Evolutionary conservation across 1,284 basidiomycete species (phyloP).

Genomic region (Butyriboletus regius): DNA sequence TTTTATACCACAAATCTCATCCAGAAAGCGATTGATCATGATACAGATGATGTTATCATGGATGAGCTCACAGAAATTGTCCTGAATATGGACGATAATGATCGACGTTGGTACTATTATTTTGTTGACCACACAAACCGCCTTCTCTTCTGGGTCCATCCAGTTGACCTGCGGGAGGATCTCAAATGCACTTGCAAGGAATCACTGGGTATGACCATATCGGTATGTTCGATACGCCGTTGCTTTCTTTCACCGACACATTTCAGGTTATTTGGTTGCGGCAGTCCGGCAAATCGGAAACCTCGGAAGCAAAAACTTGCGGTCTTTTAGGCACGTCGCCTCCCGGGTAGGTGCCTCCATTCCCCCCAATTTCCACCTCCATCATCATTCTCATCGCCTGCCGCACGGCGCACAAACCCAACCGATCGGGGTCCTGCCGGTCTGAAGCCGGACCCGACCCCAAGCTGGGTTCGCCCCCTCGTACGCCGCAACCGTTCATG

Average conservation of each 20-base stretch:
- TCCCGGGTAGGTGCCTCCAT: not conserved
- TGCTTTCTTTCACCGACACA: not conserved
- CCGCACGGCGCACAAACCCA: too few species aligned
- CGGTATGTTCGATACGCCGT: constrained; percentile 2
- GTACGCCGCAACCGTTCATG: too few species aligned
- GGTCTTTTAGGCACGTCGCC: too few species aligned
- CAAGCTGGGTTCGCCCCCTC: too few species aligned
- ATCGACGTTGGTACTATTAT: too few species aligned
- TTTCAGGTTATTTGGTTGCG: constrained; percentile 12
- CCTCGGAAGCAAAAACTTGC: too few species aligned
- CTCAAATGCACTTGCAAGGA: constrained; percentile 1
- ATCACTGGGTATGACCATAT: constrained; percentile 7
- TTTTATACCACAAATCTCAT: constrained; percentile 2
- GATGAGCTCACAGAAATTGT: constrained; percentile 15
- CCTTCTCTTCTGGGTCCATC: constrained; percentile 15
- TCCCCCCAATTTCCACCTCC: too few species aligned
- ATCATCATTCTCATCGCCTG: too few species aligned
- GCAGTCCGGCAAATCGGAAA: too few species aligned
- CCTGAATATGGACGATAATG: constrained; percentile 4
- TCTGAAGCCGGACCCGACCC: too few species aligned
- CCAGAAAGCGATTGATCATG: not conserved
- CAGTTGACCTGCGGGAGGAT: not conserved
- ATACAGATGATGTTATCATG: constrained; percentile 2
- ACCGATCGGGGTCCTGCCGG: too few species aligned
- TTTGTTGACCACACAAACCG: constrained; percentile 3